Evolutionary conservation across 257 asterid species (phyloP), one percentile per base, ranked within the genome.

Genomic region (Nicotiana undulata): DNA sequence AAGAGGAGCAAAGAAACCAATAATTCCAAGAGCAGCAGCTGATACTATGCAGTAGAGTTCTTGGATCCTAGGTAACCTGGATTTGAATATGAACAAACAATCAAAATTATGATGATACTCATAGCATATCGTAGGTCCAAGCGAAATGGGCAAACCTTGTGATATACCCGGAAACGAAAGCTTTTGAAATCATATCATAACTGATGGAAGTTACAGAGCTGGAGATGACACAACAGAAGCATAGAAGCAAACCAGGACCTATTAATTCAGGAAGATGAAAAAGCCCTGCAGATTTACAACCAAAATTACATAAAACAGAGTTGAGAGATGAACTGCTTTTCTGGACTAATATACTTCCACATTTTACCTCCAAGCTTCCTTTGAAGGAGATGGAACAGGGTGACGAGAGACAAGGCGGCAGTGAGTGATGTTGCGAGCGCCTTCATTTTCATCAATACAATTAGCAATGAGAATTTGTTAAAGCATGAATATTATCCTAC

Each of bases 311-410:
- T 64, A 7, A 31, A 4, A 40, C 15, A 24, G 22, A 20, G 20
- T 22, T 22, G 24, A 70, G 9, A 40, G 22, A 70, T 12, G 1
- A 70, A 44, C 77, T 22, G 34, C 15, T 70, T 22, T 20, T 10
- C 15, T 46, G 37, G 44, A 15, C 34, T 7, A 9, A 58, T 53
- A 79, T 13, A 3, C 52, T 29, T 22, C 28, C 3, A 18, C 7
- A 59, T 13, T 24, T 81, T 55, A 68, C 83, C 83, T 20, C 70
- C 83, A 66, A 67, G 15, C 68, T 56, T 81, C 76, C 40, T 81
- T 63, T 13, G 83, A 37, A 81, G 83, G 15, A 81, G 63, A 40
- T 67, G 65, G 63, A 81, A 20, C 15, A 81, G 37, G 60, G 34
- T 18, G 3, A 80, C 16, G 34, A 81, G 29, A 18, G 63, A 56